These are phyloP conservation scores for Aspergillus calidoustus DNA, from an alignment of 2,329 filamentous ascomycete species.

Conservation along the genomic window DNA sequence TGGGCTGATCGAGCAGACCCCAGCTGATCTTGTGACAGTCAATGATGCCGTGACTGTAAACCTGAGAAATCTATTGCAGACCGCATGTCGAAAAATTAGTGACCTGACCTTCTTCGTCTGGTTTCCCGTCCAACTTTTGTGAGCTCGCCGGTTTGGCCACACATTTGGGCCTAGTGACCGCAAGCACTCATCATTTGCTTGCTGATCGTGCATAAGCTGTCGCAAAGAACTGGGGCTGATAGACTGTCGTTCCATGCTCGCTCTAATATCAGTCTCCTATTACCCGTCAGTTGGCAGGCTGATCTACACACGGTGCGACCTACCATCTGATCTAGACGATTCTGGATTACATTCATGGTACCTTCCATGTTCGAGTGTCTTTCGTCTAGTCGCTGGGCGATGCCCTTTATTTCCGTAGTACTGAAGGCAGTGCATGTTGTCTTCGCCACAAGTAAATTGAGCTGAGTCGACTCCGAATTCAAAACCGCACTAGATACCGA, in stretches of 20 bases:
- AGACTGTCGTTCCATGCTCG: not conserved
- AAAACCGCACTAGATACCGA: not conserved
- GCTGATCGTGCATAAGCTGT: not conserved
- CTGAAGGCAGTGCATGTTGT: not conserved
- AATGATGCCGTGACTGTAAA: not conserved
- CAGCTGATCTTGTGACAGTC: not conserved
- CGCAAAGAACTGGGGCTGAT: not conserved
- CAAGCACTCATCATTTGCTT: not conserved
- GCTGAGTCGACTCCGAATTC: not conserved
- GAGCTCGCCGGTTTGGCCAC: not conserved
- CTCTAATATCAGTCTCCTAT: not conserved
- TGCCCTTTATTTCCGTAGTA: not conserved
- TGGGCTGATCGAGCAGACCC: not conserved
- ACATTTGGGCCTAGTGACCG: fast-evolving
- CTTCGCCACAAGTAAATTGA: not conserved
- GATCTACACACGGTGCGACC: not conserved
- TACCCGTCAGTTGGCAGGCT: not conserved
- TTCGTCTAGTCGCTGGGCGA: not conserved
- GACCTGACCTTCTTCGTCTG: not conserved
- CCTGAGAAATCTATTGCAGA: not conserved
- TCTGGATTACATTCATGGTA: not conserved
- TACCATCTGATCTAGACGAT: not conserved
- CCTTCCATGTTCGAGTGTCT: not conserved
- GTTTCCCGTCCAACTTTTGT: not conserved
- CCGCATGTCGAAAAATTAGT: not conserved